A percentile compares a stretch with the other conserved stretches of the same genome.
Evolutionary conservation across 2,329 filamentous ascomycete species (phyloP).

Genomic region (Chrysoporthe puriensis): DNA sequence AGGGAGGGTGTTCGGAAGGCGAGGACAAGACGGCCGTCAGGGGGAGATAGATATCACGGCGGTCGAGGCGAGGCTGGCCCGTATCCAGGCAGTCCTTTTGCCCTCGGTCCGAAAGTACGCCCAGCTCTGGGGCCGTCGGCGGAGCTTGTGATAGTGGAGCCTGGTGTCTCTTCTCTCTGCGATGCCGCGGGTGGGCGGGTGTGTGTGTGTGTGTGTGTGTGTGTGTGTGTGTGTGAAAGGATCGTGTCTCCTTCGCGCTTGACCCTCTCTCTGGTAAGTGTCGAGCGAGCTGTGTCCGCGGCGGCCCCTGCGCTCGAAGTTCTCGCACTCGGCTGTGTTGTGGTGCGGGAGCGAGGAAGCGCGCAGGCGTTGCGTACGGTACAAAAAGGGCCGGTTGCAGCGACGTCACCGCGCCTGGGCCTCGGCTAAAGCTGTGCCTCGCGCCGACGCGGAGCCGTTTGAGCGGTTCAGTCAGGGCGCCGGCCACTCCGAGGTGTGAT

Average conservation of each 20-base stretch:
- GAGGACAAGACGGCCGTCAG: not conserved
- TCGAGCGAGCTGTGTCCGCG: too few species aligned
- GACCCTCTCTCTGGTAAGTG: too few species aligned
- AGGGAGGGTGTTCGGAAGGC: not conserved
- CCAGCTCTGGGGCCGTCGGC: not conserved
- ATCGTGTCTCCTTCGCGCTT: too few species aligned
- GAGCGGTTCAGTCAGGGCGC: not conserved
- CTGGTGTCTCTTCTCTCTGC: not conserved
- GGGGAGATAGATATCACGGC: not conserved
- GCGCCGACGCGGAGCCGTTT: too few species aligned
- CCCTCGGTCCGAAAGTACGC: not conserved
- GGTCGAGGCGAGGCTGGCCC: too few species aligned
- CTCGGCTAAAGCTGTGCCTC: constrained; percentile 18
- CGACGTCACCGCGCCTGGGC: constrained; percentile 21
- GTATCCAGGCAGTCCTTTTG: not conserved
- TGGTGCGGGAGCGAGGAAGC: not conserved
- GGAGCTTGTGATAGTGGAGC: constrained; percentile 1
- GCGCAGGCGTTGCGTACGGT: constrained; percentile 5
- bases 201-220: too few species aligned
- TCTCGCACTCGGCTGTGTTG: not conserved
- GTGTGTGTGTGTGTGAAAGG: too few species aligned
- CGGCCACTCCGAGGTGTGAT: not conserved
- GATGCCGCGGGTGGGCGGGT: too few species aligned
- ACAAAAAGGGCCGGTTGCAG: constrained; percentile 9
- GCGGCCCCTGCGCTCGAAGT: too few species aligned